phyloP scores from a whole-genome alignment of 805 yeast species.

The Saccharomycopsis javanensis region DNA sequence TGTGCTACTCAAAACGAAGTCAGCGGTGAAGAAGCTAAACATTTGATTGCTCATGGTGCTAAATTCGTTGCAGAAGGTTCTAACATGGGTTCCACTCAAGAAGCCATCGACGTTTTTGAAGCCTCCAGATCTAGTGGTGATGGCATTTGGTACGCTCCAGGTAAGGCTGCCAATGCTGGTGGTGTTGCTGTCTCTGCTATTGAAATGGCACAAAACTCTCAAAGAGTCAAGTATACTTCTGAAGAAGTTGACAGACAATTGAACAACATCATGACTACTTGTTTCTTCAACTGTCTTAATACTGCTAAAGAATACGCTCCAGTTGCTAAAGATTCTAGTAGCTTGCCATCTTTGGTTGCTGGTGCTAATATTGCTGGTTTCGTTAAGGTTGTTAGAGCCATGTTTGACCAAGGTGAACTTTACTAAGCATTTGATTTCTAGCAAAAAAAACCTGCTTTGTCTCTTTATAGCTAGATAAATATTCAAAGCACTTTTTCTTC shows the following conservation, averaged over 20 bases:
- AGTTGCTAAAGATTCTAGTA: slow-evolving; percentile 46
- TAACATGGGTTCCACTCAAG: slow-evolving; percentile 98
- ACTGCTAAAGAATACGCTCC: slow-evolving; percentile 76
- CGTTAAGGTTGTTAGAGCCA: slow-evolving; percentile 96
- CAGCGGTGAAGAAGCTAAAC: slow-evolving; percentile 92
- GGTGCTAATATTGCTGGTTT: slow-evolving; percentile 99
- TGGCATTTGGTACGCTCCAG: slow-evolving; percentile 96
- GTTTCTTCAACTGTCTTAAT: slow-evolving; percentile 86
- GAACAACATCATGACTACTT: slow-evolving; percentile 84
- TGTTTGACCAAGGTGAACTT: slow-evolving; percentile 93
- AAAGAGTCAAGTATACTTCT: slow-evolving; percentile 79
- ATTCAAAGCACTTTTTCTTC: too few species aligned
- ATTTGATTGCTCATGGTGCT: slow-evolving; percentile 84
- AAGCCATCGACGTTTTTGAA: slow-evolving; percentile 92
- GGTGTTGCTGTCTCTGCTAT: slow-evolving; percentile 98
- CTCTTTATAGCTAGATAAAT: background rate
- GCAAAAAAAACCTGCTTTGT: too few species aligned
- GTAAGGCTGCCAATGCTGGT: slow-evolving; percentile 98
- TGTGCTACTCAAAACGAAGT: slow-evolving; percentile 98
- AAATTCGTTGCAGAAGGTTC: slow-evolving; percentile 97
- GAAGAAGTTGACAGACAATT: slow-evolving; percentile 90
- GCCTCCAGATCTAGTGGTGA: slow-evolving; percentile 48
- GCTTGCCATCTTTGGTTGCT: slow-evolving; percentile 89
- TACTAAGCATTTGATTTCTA: slow-evolving; percentile 25
- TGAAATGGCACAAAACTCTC: slow-evolving; percentile 99